phyloP scores from a whole-genome alignment of 805 yeast species.

The Saccharomycopsis sp. region DNA sequence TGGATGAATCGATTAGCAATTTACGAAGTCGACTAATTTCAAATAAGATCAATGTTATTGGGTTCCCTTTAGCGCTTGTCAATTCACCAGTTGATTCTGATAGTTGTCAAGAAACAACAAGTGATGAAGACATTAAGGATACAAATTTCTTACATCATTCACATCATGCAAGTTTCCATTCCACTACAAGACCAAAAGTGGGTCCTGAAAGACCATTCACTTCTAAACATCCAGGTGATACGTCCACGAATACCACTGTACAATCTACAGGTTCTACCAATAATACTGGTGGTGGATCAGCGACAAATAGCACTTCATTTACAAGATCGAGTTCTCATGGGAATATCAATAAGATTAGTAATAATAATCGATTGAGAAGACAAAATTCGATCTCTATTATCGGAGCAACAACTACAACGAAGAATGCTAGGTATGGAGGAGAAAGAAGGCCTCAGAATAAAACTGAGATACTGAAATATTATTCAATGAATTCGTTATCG shows the following conservation, averaged over 20 bases:
- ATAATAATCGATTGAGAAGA: not conserved
- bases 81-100: conserved; percentile 15
- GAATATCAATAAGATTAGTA: conserved; percentile 1
- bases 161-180: not conserved
- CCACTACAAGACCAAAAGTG: not conserved
- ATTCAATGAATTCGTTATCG: not conserved
- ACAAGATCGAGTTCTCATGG: conserved; percentile 13
- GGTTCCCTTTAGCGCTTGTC: conserved; percentile 12
- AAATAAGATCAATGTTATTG: conserved; percentile 6
- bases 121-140: not conserved
- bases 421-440: not conserved
- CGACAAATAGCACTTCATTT: too few species aligned
- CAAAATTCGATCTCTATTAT: conserved; percentile 7
- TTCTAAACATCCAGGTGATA: too few species aligned
- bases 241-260: too few species aligned
- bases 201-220: too few species aligned
- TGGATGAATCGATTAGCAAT: conserved; percentile 62
- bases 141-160: too few species aligned
- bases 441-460: too few species aligned
- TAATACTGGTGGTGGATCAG: too few species aligned
- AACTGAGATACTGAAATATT: conserved; percentile 3
- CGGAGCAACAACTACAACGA: not conserved
- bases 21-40: conserved; percentile 17
- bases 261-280: not conserved
- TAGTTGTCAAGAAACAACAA: not conserved